Base-by-base conservation (phyloP, 2,329 filamentous ascomycete genomes). In the Aspergillus niger region DNA sequence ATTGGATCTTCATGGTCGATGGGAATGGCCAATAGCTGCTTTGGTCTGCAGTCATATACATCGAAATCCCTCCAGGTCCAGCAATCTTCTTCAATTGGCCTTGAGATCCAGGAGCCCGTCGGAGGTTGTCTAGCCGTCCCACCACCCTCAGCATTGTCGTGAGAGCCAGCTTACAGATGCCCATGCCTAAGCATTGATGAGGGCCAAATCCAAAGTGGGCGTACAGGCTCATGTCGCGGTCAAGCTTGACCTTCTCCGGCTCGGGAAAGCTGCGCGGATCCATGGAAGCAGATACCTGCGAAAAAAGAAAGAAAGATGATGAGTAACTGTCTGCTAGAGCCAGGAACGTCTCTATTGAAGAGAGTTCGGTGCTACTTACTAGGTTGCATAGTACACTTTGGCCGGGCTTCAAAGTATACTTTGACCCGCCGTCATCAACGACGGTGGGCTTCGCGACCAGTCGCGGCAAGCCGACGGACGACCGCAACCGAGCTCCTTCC, bases 131-230 rank as follows among this genome's bases (percentile, higher is more conserved):
- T 57, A 80, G 61, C 39, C 73, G 70, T 15, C 76, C 77, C 32
- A 80, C 69, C 0, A 78, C 74, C 61, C 76, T 76, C 8, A 79
- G 70, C 72, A 78, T 78, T 7, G 76, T 73, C 3, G 76, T 72
- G 43, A 76, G 65, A 30, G 70, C 72, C n/a, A 70, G 54, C 51
- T 74, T 70, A 57, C 71, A 73, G 28, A 76, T 65, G 11, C 63
- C 71, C 13, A 72, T 57, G 3, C 87, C 89, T 0, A 91, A 76
- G 64, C 85, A 88, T 13, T 83, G 77, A 66, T 91, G 86, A 8
- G 87, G 82, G 0, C 88, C 89, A 2, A 82, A 79, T 8, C 85
- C 85, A 65, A 89, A 88, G 72, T 87, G 83, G 59, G 89, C 81
- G 70, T 92, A 92, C 1, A 78, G 74, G 5, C 85, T 82, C 26